Evolutionary conservation across 83 land plant species (phyloP).

Genomic region (Picea engelmannii): DNA sequence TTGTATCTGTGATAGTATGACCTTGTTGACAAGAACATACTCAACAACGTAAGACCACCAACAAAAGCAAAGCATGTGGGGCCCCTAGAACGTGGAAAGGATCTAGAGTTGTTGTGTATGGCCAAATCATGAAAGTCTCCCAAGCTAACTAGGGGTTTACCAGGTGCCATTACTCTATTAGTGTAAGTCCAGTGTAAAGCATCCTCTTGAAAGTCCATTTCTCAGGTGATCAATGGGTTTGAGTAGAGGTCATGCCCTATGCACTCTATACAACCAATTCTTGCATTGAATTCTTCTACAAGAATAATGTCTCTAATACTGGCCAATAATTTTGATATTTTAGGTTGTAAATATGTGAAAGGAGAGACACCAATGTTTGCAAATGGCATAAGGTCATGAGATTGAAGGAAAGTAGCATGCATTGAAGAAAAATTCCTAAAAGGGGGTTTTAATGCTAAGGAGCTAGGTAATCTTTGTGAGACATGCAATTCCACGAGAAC

Average conservation of each 20-base stretch:
- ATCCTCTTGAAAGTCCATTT: too few species aligned
- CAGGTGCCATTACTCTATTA: too few species aligned
- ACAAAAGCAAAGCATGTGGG: not conserved
- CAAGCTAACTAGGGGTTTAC: not conserved
- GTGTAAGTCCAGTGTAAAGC: too few species aligned
- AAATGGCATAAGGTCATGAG: not conserved
- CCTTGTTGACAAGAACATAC: not conserved
- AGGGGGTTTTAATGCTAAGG: not conserved
- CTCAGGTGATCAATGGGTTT: not conserved
- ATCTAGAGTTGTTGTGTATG: not conserved
- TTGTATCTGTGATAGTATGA: not conserved
- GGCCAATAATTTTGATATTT: not conserved
- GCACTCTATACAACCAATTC: not conserved
- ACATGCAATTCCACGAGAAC: not conserved
- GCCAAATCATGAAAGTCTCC: not conserved
- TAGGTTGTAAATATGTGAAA: not conserved
- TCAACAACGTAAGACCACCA: not conserved
- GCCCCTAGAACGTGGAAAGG: not conserved
- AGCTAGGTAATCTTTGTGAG: not conserved
- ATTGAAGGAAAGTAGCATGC: not conserved
- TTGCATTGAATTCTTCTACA: not conserved
- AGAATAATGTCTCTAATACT: not conserved
- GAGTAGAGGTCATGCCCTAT: not conserved
- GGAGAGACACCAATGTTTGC: not conserved
- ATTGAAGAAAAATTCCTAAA: not conserved